These are phyloP conservation scores for Candida pini DNA, from an alignment of 805 yeast genomes.

Conservation along the genomic window DNA sequence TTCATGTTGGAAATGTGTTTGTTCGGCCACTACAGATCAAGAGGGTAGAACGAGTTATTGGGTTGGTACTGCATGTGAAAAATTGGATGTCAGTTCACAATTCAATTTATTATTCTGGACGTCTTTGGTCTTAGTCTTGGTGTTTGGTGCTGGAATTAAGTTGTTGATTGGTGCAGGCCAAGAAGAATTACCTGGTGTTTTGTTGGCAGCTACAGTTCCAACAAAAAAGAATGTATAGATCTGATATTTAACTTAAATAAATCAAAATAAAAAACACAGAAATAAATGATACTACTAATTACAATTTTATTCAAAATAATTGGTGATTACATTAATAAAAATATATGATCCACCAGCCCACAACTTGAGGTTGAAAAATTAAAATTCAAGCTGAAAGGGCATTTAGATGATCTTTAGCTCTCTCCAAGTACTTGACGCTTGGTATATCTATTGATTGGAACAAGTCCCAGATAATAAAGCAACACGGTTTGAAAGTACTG, in stretches of 20 bases:
- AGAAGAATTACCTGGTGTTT: slow-evolving; percentile 64
- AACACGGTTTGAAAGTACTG: slow-evolving; percentile 68
- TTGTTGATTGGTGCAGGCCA: slow-evolving; percentile 49
- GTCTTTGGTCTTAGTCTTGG: slow-evolving; percentile 38
- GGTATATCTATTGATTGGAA: slow-evolving; percentile 32
- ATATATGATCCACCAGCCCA: slow-evolving; percentile 73
- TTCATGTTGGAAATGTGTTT: slow-evolving; percentile 46
- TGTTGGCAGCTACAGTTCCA: slow-evolving; percentile 50
- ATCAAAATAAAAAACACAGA: too few species aligned
- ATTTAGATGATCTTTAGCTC: slow-evolving; percentile 59
- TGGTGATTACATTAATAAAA: too few species aligned
- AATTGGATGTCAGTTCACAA: slow-evolving; percentile 60
- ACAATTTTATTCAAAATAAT: too few species aligned
- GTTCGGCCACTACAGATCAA: slow-evolving; percentile 39
- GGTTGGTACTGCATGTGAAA: slow-evolving; percentile 58
- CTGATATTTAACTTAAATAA: too few species aligned
- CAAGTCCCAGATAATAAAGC: slow-evolving; percentile 39
- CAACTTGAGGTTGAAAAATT: slow-evolving; percentile 26
- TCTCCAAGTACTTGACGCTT: slow-evolving; percentile 74
- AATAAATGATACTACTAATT: neutral
- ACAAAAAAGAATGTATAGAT: slow-evolving; percentile 31
- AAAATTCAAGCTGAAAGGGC: slow-evolving; percentile 49
- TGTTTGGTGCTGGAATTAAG: slow-evolving; percentile 46
- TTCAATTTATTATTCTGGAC: slow-evolving; percentile 71
- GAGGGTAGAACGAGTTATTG: slow-evolving; percentile 44